A percentile compares a stretch with the other conserved stretches of the same genome.
Evolutionary conservation across 768 basidiomycete genomes (phyloP).

Genomic region (Hericium rajendrae): DNA sequence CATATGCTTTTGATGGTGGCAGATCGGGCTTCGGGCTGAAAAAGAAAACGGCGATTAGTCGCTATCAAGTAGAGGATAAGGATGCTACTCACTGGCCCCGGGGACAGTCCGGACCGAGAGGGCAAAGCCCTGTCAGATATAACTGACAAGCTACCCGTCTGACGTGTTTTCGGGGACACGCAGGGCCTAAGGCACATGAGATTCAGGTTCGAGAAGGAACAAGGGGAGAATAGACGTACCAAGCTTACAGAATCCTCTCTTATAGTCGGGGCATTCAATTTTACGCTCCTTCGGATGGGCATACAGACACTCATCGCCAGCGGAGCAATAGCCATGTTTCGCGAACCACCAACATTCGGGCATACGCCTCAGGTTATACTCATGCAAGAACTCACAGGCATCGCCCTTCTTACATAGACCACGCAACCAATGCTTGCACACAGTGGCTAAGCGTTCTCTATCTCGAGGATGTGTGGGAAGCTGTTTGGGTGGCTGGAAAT

Average conservation of each 20-base stretch:
- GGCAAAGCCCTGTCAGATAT: constrained; percentile 91
- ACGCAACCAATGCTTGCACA: constrained; percentile 98
- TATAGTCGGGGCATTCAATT: constrained; percentile 92
- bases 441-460: constrained; percentile 76
- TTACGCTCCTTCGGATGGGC: constrained; percentile 88
- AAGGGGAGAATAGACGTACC: constrained; percentile 39
- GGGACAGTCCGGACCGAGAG: constrained; percentile 78
- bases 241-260: constrained; percentile 89
- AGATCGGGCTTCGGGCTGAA: constrained; percentile 68
- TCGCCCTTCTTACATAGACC: constrained; percentile 98
- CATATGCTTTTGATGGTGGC: constrained; percentile 65
- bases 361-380: constrained; percentile 96
- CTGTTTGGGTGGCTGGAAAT: constrained; percentile 84
- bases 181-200: constrained; percentile 48
- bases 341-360: constrained; percentile 99
- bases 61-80: background rate
- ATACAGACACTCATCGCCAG: constrained; percentile 96
- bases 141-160: constrained; percentile 83
- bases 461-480: constrained; percentile 77
- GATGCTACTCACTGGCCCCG: constrained; percentile 69
- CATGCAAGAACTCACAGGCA: constrained; percentile 96
- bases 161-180: constrained; percentile 87
- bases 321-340: constrained; percentile 94
- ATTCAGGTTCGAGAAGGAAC: background rate
- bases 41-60: constrained; percentile 9